phyloP scores from a whole-genome alignment of 495 filamentous ascomycete genomes.

The Coniosporium apollinis region DNA sequence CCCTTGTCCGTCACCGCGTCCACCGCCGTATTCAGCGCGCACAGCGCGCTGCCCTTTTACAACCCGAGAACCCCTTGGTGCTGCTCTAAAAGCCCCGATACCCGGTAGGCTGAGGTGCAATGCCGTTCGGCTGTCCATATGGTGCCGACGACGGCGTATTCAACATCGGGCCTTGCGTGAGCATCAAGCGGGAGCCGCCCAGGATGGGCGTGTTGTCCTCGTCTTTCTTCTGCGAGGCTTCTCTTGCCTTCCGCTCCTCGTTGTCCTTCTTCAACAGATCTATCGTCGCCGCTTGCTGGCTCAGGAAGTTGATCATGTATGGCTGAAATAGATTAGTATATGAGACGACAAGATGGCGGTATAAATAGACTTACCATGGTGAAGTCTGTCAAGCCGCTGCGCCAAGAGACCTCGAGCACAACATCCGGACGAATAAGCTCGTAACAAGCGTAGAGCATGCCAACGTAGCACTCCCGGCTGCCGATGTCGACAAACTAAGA shows the following conservation, averaged over 20 bases:
- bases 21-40: too few relatives aligned
- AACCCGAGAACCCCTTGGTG: too few relatives aligned
- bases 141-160: conserved; percentile 25
- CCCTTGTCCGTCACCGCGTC: too few relatives aligned
- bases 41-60: too few relatives aligned
- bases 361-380: conserved; percentile 46
- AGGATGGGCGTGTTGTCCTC: conserved; percentile 92
- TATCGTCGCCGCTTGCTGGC: conserved; percentile 75
- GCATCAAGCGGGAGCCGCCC: conserved; percentile 80
- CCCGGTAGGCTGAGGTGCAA: conserved; percentile 26
- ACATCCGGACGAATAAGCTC: conserved; percentile 85
- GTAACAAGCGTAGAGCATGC: conserved; percentile 98
- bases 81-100: conserved; percentile 23
- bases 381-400: conserved; percentile 85
- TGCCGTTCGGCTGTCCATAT: conserved; percentile 24
- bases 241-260: conserved; percentile 83
- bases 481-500: conserved; percentile 94
- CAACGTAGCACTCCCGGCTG: conserved; percentile 96
- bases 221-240: conserved; percentile 69
- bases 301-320: conserved; percentile 97
- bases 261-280: conserved; percentile 84
- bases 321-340: conserved; percentile 29
- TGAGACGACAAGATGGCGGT: too few relatives aligned
- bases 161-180: conserved; percentile 73
- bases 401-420: conserved; percentile 95